Evolutionary conservation across 345 rosid genomes (phyloP).

Genomic region (Syzygium aromaticum): DNA sequence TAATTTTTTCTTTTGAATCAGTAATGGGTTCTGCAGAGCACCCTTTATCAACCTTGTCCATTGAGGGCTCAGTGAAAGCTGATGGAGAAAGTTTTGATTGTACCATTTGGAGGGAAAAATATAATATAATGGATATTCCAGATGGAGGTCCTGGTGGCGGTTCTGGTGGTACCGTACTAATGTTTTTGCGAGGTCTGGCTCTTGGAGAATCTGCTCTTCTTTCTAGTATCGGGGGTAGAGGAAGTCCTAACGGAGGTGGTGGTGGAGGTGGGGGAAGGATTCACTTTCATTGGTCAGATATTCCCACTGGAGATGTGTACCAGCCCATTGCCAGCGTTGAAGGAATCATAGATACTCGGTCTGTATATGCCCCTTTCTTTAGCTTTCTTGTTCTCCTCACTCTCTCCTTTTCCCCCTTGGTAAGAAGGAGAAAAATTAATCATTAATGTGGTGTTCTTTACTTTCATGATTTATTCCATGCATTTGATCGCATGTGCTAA

Average conservation of each 20-base stretch:
- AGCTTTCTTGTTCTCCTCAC: not conserved
- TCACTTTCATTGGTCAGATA: constrained; percentile 98
- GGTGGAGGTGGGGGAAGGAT: constrained; percentile 99
- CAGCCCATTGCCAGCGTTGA: constrained; percentile 90
- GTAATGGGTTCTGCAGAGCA: constrained; percentile 96
- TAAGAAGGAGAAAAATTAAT: not conserved
- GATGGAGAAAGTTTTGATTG: constrained; percentile 74
- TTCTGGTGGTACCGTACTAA: constrained; percentile 87
- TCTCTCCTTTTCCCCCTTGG: not conserved
- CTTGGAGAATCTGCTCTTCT: constrained; percentile 58
- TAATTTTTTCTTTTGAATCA: constrained; percentile 22
- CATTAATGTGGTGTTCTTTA: not conserved
- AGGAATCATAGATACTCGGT: constrained; percentile 69
- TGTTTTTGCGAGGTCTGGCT: constrained; percentile 60
- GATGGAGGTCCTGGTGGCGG: constrained; percentile 80
- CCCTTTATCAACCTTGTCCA: constrained; percentile 72
- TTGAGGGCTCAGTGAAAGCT: constrained; percentile 68
- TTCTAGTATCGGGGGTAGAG: constrained; percentile 87
- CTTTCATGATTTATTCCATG: not conserved
- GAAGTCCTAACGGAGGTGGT: constrained; percentile 71
- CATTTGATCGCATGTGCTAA: not conserved
- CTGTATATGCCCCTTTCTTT: constrained; percentile 13
- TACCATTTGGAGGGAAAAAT: constrained; percentile 14
- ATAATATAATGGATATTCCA: constrained; percentile 14
- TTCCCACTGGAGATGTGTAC: constrained; percentile 96